Percentiles rank a stretch among this genome's conserved stretches.
These are phyloP conservation scores for Cicer cuneatum DNA, from an alignment of 306 rosid species.

Conservation along the genomic window DNA sequence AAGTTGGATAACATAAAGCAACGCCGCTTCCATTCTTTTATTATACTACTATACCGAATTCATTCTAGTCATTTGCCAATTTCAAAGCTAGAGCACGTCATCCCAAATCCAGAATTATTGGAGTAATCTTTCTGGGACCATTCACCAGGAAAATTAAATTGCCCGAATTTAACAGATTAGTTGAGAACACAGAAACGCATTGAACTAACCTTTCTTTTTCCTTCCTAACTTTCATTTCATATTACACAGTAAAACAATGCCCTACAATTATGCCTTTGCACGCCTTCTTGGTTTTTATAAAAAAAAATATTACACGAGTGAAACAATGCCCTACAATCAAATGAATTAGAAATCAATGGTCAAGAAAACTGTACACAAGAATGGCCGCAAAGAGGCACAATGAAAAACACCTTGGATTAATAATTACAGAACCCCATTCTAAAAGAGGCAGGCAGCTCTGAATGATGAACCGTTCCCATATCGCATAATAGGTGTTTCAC, in stretches of 20 bases:
- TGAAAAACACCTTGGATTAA: slow-evolving; percentile 55
- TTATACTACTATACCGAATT: neutral
- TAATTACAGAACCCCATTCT: slow-evolving; percentile 65
- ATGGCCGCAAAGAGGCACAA: slow-evolving; percentile 56
- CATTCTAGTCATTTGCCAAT: neutral
- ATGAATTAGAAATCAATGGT: slow-evolving; percentile 68
- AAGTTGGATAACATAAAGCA: neutral
- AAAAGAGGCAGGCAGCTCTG: slow-evolving; percentile 69
- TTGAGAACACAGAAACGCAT: slow-evolving; percentile 30
- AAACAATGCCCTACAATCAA: slow-evolving; percentile 64
- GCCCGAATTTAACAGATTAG: neutral
- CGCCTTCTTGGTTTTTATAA: too few relatives aligned
- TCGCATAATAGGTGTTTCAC: slow-evolving; percentile 44
- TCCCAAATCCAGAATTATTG: slow-evolving; percentile 10
- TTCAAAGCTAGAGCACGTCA: neutral
- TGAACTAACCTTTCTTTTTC: slow-evolving; percentile 33
- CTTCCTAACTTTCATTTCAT: slow-evolving; percentile 52
- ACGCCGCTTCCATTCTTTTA: neutral
- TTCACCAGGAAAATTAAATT: slow-evolving; percentile 18
- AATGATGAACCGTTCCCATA: slow-evolving; percentile 63
- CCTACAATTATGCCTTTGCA: slow-evolving; percentile 46
- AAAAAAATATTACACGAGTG: slow-evolving; percentile 28
- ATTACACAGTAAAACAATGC: slow-evolving; percentile 61
- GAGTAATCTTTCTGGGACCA: neutral
- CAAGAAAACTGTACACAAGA: slow-evolving; percentile 81